Evolutionary conservation across 1,139 yeast species (phyloP), one percentile per base, ranked within the genome.

Genomic region (Hyphopichia khmerensis): DNA sequence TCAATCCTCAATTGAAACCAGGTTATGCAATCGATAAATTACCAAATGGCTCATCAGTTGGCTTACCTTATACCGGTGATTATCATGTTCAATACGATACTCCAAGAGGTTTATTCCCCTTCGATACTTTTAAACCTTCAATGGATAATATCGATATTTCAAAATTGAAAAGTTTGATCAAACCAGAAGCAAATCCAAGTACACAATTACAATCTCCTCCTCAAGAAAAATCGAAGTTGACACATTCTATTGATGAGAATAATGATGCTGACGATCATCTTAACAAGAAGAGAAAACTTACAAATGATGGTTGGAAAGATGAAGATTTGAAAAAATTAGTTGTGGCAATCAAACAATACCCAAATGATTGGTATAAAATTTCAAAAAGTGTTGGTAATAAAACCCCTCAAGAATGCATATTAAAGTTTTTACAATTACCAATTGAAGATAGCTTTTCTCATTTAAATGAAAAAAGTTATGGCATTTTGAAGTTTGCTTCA

Each of bases 21-120:
- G 80, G 80, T 36, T 77, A 80, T 43, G 74, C 76, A 1, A 72
- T 83, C 29, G 89, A 84, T 50, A 87, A 87, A 40, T 51, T 69
- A 40, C 73, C 75, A 17, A 70, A 71, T 51, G 78, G 77, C 1
- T 62, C 60, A 33, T 69, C 63, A 55, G 75, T 69, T 26, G 76
- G 76, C 4, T 65, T 73, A 43, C 91, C 90, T 10, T 80, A 72
- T 50, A 80, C 91, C 9, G 86, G 87, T 18, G 88, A 83, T 48
- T 84, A 77, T 55, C 75, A 79, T 34, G 81, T 84, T 2, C 80
- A 77, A 45, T 84, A 83, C 54, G 99, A 95, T 64, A 88, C 96
- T 0, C 99, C 99, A 38, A 77, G 96, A 50, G 98, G 98, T 0
- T 69, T 91, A 51, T 91, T 90, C 60, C 99, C 99, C 19, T 93